These are phyloP conservation scores for Naematelia encephala DNA, from an alignment of 768 basidiomycete genomes.

Conservation along the genomic window DNA sequence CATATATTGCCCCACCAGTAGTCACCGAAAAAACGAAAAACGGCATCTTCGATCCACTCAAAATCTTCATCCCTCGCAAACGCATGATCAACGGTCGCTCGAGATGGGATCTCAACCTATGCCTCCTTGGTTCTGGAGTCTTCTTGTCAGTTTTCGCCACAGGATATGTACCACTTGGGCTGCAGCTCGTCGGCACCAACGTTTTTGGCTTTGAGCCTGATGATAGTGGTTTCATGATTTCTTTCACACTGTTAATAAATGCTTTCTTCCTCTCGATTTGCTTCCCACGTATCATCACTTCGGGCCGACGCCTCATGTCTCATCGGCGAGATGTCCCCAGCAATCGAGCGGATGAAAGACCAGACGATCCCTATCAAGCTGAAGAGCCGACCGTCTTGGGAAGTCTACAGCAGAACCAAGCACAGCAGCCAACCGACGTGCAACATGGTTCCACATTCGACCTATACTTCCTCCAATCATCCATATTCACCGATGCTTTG, in stretches of 20 bases:
- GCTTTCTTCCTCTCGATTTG: constrained; percentile 37
- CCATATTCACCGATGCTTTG: constrained; percentile 43
- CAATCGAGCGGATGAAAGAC: constrained; percentile 12
- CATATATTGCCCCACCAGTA: constrained; percentile 39
- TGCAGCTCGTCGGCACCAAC: constrained; percentile 44
- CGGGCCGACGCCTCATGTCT: constrained; percentile 22
- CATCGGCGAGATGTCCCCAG: not conserved
- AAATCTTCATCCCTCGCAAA: constrained; percentile 32
- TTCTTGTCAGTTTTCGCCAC: constrained; percentile 47
- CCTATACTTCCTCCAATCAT: constrained; percentile 42
- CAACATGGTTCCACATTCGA: constrained; percentile 43
- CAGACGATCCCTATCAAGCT: constrained; percentile 17
- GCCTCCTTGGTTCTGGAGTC: constrained; percentile 35
- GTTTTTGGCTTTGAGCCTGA: constrained; percentile 41
- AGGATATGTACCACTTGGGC: constrained; percentile 39
- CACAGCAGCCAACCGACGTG: constrained; percentile 24
- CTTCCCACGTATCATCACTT: constrained; percentile 31
- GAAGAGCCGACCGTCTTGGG: too few relatives aligned
- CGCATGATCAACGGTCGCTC: constrained; percentile 8
- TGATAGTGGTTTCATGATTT: constrained; percentile 31
- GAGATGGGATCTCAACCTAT: constrained; percentile 22
- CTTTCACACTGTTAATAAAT: constrained; percentile 24
- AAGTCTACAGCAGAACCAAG: constrained; percentile 16
- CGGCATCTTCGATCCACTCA: constrained; percentile 35
- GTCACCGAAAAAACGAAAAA: constrained; percentile 13